phyloP scores from a whole-genome alignment of 2,329 filamentous ascomycete genomes.

The Microascus cirrosus region DNA sequence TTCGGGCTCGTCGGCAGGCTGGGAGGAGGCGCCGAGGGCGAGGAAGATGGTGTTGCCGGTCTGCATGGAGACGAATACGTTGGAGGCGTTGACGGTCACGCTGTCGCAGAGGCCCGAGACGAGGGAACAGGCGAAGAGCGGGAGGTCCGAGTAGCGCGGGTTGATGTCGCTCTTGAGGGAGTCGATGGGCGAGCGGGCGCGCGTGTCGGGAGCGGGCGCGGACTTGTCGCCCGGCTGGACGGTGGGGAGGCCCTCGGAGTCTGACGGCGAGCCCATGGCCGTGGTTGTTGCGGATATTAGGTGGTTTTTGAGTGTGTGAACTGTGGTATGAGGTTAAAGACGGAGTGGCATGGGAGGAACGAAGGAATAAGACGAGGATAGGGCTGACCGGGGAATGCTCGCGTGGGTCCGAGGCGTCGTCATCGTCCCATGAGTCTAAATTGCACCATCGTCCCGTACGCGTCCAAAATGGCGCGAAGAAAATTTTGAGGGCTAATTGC shows the following conservation, averaged over 20 bases:
- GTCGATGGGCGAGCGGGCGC: background rate
- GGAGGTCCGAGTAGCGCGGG: constrained; percentile 12
- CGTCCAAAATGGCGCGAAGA: too few species aligned
- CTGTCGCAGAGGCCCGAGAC: constrained; percentile 27
- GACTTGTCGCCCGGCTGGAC: background rate
- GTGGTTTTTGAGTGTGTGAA: too few species aligned
- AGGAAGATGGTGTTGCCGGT: constrained; percentile 43
- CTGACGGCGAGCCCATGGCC: background rate
- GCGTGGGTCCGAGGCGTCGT: too few species aligned
- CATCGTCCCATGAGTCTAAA: too few species aligned
- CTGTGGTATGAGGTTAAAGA: too few species aligned
- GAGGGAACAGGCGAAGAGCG: constrained; percentile 25
- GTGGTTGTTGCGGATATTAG: too few species aligned
- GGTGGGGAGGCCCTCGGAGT: background rate
- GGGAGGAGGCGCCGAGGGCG: constrained; percentile 42
- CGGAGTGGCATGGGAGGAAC: too few species aligned
- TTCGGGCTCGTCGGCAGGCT: constrained; percentile 35
- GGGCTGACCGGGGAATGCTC: too few species aligned
- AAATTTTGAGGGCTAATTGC: too few species aligned
- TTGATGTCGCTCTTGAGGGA: constrained; percentile 1
- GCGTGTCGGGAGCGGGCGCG: background rate
- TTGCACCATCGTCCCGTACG: too few species aligned
- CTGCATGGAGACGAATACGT: constrained; percentile 28
- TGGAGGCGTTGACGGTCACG: constrained; percentile 25
- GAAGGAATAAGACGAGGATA: too few species aligned